A percentile compares a stretch with the other conserved stretches of the same genome.
phyloP scores from a whole-genome alignment of 257 asterid genomes.

The Galeopsis tetrahit region DNA sequence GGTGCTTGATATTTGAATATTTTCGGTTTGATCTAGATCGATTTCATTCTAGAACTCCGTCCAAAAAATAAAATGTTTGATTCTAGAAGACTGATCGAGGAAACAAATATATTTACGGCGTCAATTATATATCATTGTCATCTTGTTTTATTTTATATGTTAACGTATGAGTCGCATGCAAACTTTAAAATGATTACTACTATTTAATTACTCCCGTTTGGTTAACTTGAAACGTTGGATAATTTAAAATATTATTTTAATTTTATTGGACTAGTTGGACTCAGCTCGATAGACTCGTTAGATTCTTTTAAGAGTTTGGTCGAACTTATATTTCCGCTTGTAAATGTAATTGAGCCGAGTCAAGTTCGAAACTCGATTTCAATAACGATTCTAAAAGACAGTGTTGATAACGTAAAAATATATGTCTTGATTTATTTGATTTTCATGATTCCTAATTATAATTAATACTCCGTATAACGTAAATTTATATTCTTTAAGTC shows the following conservation, averaged over 20 bases:
- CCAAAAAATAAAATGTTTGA: background rate
- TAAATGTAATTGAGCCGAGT: no score
- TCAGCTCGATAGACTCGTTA: no score
- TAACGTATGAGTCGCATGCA: background rate
- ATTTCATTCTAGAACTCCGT: background rate
- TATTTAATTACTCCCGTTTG: background rate
- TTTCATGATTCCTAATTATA: no score
- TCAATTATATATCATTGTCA: constrained; percentile 11
- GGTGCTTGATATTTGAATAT: background rate
- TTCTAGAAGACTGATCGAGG: background rate
- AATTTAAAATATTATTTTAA: background rate
- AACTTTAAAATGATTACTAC: background rate
- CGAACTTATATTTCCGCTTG: no score
- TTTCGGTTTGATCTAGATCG: background rate
- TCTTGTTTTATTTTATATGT: background rate
- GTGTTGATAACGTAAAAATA: no score
- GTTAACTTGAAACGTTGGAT: background rate
- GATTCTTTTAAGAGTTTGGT: no score
- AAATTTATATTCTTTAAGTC: background rate
- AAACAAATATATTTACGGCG: constrained; percentile 4
- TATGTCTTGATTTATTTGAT: no score
- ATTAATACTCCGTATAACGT: no score
- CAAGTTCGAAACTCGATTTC: no score
- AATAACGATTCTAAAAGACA: no score
- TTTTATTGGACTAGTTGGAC: no score